Percentiles rank a stretch among this genome's conserved stretches.
Conservation (phyloP, 78 protist genomes). For the Salpingoeca rosetta region DNA sequence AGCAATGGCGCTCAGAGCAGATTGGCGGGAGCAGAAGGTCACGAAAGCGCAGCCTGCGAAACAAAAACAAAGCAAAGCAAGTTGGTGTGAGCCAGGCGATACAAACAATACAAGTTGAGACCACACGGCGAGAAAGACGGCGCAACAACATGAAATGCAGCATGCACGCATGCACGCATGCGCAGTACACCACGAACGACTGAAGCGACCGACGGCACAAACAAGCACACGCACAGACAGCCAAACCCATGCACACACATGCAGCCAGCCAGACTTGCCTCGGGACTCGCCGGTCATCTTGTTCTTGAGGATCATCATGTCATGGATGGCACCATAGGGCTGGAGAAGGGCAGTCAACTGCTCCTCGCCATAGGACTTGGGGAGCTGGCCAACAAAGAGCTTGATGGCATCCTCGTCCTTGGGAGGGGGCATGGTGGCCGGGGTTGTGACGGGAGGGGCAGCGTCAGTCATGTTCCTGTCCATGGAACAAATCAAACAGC, state of each 20-base stretch:
- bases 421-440: no score
- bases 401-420: constrained; percentile 28
- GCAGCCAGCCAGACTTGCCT: no score
- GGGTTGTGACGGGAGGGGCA: not conserved
- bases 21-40: constrained; percentile 10
- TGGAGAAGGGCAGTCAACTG: constrained; percentile 21
- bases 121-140: not conserved
- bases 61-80: not conserved
- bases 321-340: constrained; percentile 27
- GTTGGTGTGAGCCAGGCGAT: not conserved
- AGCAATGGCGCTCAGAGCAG: constrained; percentile 47
- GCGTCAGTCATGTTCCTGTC: not conserved
- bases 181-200: no score
- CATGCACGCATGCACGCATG: no score
- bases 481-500: not conserved
- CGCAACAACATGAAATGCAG: no score
- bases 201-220: no score
- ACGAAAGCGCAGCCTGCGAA: constrained; percentile 58
- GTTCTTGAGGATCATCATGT: constrained; percentile 19
- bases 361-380: constrained; percentile 36
- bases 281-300: not conserved
- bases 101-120: not conserved
- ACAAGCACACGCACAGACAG: no score
- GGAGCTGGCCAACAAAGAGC: constrained; percentile 65
- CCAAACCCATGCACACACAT: no score